Evolutionary conservation across 148 eudicot species (phyloP), one percentile per base, ranked within the genome.

Genomic region (Rhododendron molle): DNA sequence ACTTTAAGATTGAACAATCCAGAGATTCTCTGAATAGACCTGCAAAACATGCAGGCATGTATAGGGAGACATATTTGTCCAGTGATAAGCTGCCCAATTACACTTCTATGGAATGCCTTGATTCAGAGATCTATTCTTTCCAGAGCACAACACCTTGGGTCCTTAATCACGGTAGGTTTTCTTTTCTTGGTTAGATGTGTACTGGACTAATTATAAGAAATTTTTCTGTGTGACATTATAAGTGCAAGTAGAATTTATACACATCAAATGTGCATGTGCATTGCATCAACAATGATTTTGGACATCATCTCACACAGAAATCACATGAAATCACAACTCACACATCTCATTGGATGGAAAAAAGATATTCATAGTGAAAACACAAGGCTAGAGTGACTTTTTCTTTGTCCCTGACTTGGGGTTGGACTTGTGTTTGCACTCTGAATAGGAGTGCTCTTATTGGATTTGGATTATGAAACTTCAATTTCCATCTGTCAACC

Each of bases 141-240:
- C 86, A 84, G 34, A 69, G 69, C 47, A 54, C 81, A 54, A 52
- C 71, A 23, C n/a, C 13, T 34, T 34, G 36, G 8, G 52, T 84
- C 30, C 81, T 76, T 84, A 54, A 84, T 76, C 86, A 76, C 7
- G 86, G 86, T 84, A 84, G 40, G 52, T 76, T 14, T 76, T 23
- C 72, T 56, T 74, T 5, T 38, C 15, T 52, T 54, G 16, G 1
- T 20, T 83, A 4, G 28, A 71, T 16, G 69, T 83, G 40, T 30
- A 28, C 56, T 71, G 44, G 40, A 65, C 58, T 18, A 26, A 82
- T 43, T 65, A 16, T 1, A 69, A 43, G 38, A 26, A n/a, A 26
- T 0, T 2, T 73, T 47, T 3, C 44, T 83, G 3, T 7, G 14
- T 83, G 40, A 26, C 84, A 82, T 81, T 60, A 28, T 54, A 16